Evolutionary conservation across 2,329 filamentous ascomycete genomes (phyloP).

Genomic region (Venturia carpophila): DNA sequence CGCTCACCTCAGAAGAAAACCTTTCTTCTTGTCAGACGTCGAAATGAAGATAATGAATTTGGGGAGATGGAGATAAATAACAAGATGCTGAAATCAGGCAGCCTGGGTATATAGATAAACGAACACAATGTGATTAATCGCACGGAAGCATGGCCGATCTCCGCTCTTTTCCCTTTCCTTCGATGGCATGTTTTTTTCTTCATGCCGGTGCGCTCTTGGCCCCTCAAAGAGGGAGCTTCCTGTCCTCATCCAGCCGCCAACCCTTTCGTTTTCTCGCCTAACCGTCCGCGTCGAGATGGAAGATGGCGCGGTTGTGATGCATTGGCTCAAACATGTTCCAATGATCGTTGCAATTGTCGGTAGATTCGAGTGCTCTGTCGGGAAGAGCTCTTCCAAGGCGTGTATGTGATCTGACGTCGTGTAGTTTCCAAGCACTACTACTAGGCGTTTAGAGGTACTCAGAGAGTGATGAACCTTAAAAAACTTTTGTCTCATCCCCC

Average conservation of each 20-base stretch:
- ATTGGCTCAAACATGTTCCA: background rate
- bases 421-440: background rate
- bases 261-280: background rate
- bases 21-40: background rate
- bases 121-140: background rate
- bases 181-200: background rate
- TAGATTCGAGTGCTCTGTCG: no score
- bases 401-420: background rate
- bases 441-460: background rate
- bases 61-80: background rate
- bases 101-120: constrained; percentile 5
- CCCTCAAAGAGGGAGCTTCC: background rate
- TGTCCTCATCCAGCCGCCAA: background rate
- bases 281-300: background rate
- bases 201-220: background rate
- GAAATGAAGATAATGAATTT: background rate
- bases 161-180: background rate
- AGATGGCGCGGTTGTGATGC: background rate
- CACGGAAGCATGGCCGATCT: background rate
- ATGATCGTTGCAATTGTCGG: no score
- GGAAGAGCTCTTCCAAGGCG: no score
- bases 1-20: background rate
- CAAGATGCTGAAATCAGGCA: background rate
- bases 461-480: background rate
- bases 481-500: background rate